These are phyloP conservation scores for Calycina herbarum DNA, from an alignment of 2,329 filamentous ascomycete species.

Conservation along the genomic window DNA sequence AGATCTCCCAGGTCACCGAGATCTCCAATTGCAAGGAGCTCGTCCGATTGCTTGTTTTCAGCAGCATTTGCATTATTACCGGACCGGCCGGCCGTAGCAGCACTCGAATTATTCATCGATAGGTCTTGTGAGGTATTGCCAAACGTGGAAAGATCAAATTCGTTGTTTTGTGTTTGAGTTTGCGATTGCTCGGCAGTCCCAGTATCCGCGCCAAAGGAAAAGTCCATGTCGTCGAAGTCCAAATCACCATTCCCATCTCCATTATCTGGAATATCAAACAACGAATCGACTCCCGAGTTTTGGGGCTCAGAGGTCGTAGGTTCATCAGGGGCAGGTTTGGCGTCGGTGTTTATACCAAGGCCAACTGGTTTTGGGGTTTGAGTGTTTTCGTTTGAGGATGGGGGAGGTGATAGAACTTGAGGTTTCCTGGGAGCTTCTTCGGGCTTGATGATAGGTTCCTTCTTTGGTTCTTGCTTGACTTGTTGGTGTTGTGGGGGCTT, in stretches of 20 bases:
- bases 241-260: slow-evolving; percentile 24
- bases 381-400: slow-evolving; percentile 19
- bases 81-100: slow-evolving; percentile 10
- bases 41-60: slow-evolving; percentile 27
- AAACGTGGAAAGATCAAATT: slow-evolving; percentile 37
- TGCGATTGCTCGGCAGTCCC: slow-evolving; percentile 26
- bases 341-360: slow-evolving; percentile 31
- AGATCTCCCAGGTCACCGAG: slow-evolving; percentile 24
- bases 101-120: slow-evolving; percentile 39
- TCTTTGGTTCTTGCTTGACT: slow-evolving; percentile 14
- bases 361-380: slow-evolving; percentile 26
- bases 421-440: slow-evolving; percentile 15
- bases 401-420: slow-evolving; percentile 28
- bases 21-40: slow-evolving; percentile 27
- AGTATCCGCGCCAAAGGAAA: slow-evolving; percentile 23
- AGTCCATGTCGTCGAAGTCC: slow-evolving; percentile 35
- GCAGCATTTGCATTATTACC: slow-evolving; percentile 9
- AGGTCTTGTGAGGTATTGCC: slow-evolving; percentile 40
- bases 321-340: slow-evolving; percentile 15
- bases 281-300: slow-evolving; percentile 32
- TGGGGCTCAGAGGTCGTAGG: slow-evolving; percentile 22
- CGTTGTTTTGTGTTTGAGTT: slow-evolving; percentile 29
- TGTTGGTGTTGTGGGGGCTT: slow-evolving; percentile 17
- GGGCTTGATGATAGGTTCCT: slow-evolving; percentile 15
- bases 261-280: slow-evolving; percentile 32